Evolutionary conservation across 768 basidiomycete species (phyloP).

Genomic region (Sporobolomyces roseus): DNA sequence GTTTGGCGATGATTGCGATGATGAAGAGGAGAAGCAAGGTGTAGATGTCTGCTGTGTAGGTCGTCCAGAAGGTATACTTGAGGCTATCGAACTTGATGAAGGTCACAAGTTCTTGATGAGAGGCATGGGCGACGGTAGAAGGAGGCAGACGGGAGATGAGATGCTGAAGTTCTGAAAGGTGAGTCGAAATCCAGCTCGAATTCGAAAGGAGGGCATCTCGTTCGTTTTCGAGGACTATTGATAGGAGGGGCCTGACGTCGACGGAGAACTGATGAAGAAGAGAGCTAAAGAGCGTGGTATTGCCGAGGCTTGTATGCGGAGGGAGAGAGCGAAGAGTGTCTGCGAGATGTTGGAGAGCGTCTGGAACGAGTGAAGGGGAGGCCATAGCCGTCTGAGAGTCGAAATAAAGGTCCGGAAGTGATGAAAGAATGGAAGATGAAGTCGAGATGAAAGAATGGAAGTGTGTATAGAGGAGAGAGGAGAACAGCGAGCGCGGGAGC

Average conservation of each 20-base stretch:
- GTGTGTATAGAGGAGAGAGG: neutral
- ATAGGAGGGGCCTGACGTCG: conserved; percentile 7
- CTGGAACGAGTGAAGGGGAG: too few species aligned
- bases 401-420: too few species aligned
- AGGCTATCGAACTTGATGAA: conserved; percentile 11
- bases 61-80: neutral
- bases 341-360: conserved; percentile 5
- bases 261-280: conserved; percentile 1
- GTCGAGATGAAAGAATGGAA: too few species aligned
- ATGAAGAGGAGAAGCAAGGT: conserved; percentile 15
- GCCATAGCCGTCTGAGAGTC: too few species aligned
- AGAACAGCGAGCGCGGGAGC: neutral
- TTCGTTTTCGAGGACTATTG: conserved; percentile 6
- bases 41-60: conserved; percentile 8
- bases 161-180: neutral
- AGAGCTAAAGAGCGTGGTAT: neutral
- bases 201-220: conserved; percentile 1
- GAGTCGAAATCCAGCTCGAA: conserved; percentile 8
- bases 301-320: conserved; percentile 1
- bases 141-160: conserved; percentile 2
- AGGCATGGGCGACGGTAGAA: neutral
- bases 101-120: conserved; percentile 1
- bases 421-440: too few species aligned
- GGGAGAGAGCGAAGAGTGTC: conserved; percentile 9
- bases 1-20: conserved; percentile 5